Conservation (phyloP, 441 rosid genomes). For the Mallotus japonicus region DNA sequence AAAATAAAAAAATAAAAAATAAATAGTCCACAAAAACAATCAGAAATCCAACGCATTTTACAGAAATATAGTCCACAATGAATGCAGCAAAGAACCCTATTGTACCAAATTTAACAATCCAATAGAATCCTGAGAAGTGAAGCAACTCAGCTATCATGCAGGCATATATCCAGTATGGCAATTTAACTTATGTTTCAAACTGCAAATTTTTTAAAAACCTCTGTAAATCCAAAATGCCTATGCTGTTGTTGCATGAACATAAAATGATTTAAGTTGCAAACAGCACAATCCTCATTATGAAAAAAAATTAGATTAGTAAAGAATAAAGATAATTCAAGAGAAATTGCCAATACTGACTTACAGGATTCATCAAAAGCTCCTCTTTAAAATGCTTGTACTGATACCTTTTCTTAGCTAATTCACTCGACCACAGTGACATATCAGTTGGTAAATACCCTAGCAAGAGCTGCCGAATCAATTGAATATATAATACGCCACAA, state of each 20-base stretch:
- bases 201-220: too few species aligned
- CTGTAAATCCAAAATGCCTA: too few species aligned
- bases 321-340: background rate
- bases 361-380: slow-evolving; percentile 91
- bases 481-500: background rate
- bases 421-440: slow-evolving; percentile 74
- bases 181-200: background rate
- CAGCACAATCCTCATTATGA: background rate
- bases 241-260: background rate
- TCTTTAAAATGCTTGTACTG: slow-evolving; percentile 89
- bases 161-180: background rate
- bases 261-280: background rate
- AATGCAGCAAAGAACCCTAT: slow-evolving; percentile 5
- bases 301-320: too few species aligned
- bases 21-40: slow-evolving; percentile 46
- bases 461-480: slow-evolving; percentile 56
- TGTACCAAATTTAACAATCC: background rate
- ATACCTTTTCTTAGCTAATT: slow-evolving; percentile 78
- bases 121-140: background rate
- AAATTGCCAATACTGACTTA: slow-evolving; percentile 39
- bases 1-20: too few species aligned
- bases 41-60: slow-evolving; percentile 42
- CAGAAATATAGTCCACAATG: slow-evolving; percentile 3
- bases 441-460: slow-evolving; percentile 88
- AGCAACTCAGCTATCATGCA: background rate